phyloP scores from a whole-genome alignment of 2,329 filamentous ascomycete species.

The Venturia asperata region DNA sequence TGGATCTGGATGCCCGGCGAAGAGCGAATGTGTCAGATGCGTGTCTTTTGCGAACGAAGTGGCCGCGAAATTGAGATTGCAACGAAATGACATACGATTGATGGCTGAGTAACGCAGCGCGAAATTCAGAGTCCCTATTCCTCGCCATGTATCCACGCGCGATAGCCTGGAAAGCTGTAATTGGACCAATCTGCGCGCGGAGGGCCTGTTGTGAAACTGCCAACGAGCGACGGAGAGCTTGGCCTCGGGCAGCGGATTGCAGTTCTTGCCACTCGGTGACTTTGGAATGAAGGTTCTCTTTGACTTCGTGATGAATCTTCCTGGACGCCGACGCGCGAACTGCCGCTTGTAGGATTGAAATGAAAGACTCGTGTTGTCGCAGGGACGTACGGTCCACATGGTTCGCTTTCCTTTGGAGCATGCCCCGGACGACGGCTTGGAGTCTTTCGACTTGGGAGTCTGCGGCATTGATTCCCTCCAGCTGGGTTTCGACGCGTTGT shows the following conservation, averaged over 20 bases:
- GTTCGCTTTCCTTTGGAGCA: conserved; percentile 34
- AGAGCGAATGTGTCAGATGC: conserved; percentile 46
- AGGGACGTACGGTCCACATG: conserved; percentile 31
- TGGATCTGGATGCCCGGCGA: conserved; percentile 48
- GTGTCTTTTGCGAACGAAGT: conserved; percentile 38
- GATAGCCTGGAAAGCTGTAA: conserved; percentile 36
- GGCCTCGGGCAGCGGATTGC: conserved; percentile 20
- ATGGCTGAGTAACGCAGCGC: conserved; percentile 38
- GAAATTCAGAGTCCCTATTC: conserved; percentile 28
- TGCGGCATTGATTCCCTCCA: conserved; percentile 37
- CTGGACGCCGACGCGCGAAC: conserved; percentile 56
- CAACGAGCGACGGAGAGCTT: conserved; percentile 28
- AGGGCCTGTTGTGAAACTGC: conserved; percentile 30
- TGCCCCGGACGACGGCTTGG: conserved; percentile 48
- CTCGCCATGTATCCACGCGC: conserved; percentile 33
- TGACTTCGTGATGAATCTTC: conserved; percentile 31
- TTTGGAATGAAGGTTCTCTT: conserved; percentile 17
- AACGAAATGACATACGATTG: conserved; percentile 40
- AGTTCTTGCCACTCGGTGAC: conserved; percentile 18
- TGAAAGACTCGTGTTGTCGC: conserved; percentile 33
- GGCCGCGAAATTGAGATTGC: conserved; percentile 47
- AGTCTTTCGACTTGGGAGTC: conserved; percentile 50
- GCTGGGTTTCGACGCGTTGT: not conserved
- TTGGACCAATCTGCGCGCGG: conserved; percentile 27
- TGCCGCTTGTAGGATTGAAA: conserved; percentile 56